Conservation (phyloP, 2,329 filamentous ascomycete species). For the Phialemoniopsis sp. region DNA sequence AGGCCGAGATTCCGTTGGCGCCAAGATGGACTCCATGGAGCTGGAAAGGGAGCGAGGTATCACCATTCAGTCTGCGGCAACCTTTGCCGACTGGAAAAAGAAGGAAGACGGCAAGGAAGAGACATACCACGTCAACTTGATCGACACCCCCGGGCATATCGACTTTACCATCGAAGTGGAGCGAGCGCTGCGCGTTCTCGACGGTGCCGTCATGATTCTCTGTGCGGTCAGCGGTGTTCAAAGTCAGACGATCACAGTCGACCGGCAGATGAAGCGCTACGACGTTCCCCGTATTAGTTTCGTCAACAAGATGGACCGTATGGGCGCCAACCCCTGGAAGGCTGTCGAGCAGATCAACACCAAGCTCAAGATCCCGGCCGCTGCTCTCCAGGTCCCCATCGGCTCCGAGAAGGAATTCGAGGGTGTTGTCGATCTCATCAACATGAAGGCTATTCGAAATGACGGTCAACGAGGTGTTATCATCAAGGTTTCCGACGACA, state of each 20-base stretch:
- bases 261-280: constrained; percentile 98
- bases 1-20: constrained; percentile 89
- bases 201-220: constrained; percentile 97
- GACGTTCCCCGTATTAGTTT: constrained; percentile 94
- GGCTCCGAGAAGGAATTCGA: constrained; percentile 87
- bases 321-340: constrained; percentile 98
- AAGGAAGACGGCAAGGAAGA: constrained; percentile 73
- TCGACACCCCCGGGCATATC: constrained; percentile 97
- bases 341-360: constrained; percentile 96
- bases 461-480: constrained; percentile 78
- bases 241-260: constrained; percentile 96
- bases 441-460: constrained; percentile 92
- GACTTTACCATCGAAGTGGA: constrained; percentile 99
- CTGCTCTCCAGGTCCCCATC: constrained; percentile 92
- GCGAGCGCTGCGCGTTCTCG: constrained; percentile 86
- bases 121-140: constrained; percentile 96
- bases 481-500: constrained; percentile 71
- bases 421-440: constrained; percentile 87
- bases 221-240: constrained; percentile 97
- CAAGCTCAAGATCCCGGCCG: constrained; percentile 89
- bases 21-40: constrained; percentile 99
- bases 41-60: constrained; percentile 97
- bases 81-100: constrained; percentile 96
- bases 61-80: constrained; percentile 96
- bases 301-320: constrained; percentile 99